These are phyloP conservation scores for Gamarada debralockiae DNA, from an alignment of 495 filamentous ascomycete species.

Conservation along the genomic window DNA sequence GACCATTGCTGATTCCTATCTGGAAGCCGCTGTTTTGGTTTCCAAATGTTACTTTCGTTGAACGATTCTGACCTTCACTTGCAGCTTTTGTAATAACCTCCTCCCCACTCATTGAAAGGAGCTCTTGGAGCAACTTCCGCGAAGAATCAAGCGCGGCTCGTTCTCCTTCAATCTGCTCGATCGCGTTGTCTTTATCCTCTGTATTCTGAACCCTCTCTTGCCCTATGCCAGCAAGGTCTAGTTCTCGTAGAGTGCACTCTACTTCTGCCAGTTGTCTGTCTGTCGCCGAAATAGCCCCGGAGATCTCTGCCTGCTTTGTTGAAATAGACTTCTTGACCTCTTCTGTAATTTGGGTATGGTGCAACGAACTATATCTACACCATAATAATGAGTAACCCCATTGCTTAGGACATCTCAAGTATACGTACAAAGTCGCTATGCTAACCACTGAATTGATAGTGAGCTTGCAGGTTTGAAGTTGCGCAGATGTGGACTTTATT, in stretches of 20 bases:
- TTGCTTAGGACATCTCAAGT: background rate
- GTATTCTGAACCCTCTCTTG: constrained; percentile 13
- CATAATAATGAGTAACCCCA: background rate
- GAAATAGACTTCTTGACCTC: constrained; percentile 29
- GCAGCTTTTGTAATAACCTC: constrained; percentile 26
- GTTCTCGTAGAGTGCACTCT: constrained; percentile 27
- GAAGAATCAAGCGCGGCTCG: constrained; percentile 25
- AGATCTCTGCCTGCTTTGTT: constrained; percentile 25
- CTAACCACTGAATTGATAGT: constrained; percentile 29
- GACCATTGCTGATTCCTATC: constrained; percentile 14
- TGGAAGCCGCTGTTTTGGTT: constrained; percentile 17
- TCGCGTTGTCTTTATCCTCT: constrained; percentile 27
- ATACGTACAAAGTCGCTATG: constrained; percentile 33
- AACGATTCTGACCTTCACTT: constrained; percentile 5
- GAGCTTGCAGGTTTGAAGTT: constrained; percentile 32
- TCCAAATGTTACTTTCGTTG: constrained; percentile 17
- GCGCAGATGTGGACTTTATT: constrained; percentile 31
- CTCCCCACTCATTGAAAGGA: constrained; percentile 29
- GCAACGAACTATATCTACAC: constrained; percentile 30
- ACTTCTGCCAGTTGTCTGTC: constrained; percentile 27
- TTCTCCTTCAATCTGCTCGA: constrained; percentile 31
- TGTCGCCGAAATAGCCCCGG: constrained; percentile 27
- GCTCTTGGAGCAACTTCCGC: constrained; percentile 28
- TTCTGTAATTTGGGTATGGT: constrained; percentile 25
- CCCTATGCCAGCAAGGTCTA: constrained; percentile 25